Evolutionary conservation across 1,284 basidiomycete genomes (phyloP), one percentile per base, ranked within the genome.

Genomic region (Ustilago hordei): DNA sequence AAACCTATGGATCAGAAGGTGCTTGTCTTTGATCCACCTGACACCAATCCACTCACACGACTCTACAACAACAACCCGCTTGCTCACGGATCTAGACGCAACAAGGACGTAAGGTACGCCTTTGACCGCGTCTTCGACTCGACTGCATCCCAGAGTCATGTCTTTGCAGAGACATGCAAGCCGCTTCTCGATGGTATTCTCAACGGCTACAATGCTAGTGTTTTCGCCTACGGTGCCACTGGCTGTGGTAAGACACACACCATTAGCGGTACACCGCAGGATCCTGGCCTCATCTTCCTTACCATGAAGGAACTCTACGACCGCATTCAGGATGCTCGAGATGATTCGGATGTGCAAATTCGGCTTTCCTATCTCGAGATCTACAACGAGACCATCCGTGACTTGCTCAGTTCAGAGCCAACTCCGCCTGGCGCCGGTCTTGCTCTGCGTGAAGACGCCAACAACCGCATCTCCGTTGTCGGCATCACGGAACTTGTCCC

Each of bases 231-330:
- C 61, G 84, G 84, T 17, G 84, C 84, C 2, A 86, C 84, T 0
- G 84, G 84, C 3, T 86, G 84, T 53, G 84, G 84, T n/a, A 86
- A 86, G 60, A 86, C 84, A 17, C 84, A 86, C 38, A 86, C 84
- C 48, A 86, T 86, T 70, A 81, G 79, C 43, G 84, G 84, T 34
- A 83, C 81, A 4, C 71, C 74, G 17, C 60, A 78, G 15, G 83
- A 86, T 55, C 84, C 84, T 9, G 84, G 84, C 50, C 72, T 86
- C 60, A 85, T 86, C 77, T 86, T 85, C 57, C 68, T 85, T 36
- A 84, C 84, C n/a, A 84, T 86, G 83, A 79, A 79, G 61, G 84
- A 83, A 45, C 82, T 86, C 54, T 86, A 84, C 55, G 68, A 77
- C 54, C 78, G 84, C 48, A 85, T 85, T 54, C 78, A 78, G 39